Evolutionary conservation across 345 rosid genomes (phyloP).

Genomic region (Syzygium aqueum): DNA sequence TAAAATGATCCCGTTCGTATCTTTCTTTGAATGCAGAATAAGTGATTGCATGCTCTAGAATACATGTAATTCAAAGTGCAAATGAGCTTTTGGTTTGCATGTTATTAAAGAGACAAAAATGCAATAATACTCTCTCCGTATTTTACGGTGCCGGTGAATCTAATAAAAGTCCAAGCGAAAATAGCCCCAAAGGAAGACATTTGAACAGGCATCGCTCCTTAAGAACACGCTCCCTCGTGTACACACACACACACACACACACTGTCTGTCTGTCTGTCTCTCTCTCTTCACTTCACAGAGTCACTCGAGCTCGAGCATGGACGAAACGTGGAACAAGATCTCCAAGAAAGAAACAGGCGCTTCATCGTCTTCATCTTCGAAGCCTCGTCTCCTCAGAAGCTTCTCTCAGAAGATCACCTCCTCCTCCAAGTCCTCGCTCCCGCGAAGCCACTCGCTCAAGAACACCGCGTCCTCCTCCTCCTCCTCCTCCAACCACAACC

Average conservation of each 20-base stretch:
- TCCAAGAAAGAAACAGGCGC: constrained; percentile 1
- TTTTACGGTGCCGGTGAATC: neutral
- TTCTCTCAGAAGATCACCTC: constrained; percentile 44
- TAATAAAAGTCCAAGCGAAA: neutral
- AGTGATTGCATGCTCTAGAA: neutral
- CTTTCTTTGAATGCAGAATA: neutral
- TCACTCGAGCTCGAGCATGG: constrained; percentile 31
- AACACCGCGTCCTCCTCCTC: constrained; percentile 3
- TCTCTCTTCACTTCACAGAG: neutral
- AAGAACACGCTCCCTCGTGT: neutral
- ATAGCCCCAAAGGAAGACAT: neutral
- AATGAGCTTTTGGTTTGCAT: neutral
- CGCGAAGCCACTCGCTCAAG: constrained; percentile 11
- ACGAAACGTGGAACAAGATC: constrained; percentile 56
- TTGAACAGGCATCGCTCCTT: neutral
- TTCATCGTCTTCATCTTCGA: constrained; percentile 34
- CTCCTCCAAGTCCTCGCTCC: constrained; percentile 1
- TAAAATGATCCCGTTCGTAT: neutral
- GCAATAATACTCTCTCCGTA: neutral
- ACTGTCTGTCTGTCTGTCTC: neutral
- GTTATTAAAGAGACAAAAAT: neutral
- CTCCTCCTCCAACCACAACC: neutral
- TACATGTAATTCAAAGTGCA: neutral
- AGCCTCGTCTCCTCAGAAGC: constrained; percentile 48
- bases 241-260: neutral